These are phyloP conservation scores for Komagataella ulmi DNA, from an alignment of 805 yeast genomes.

Conservation along the genomic window DNA sequence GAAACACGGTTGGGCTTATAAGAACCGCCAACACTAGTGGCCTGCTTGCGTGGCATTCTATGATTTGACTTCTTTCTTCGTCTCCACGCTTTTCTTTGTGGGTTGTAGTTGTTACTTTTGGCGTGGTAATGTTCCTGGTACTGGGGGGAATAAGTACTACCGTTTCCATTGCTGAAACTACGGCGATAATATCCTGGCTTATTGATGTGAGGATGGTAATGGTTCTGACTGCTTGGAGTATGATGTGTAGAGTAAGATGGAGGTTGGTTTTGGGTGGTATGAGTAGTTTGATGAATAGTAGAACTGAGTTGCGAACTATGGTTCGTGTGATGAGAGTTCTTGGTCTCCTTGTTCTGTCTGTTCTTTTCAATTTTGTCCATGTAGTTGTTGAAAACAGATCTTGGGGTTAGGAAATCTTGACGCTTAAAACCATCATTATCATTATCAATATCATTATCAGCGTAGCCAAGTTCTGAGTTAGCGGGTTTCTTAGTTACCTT, in stretches of 20 bases:
- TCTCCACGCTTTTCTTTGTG: conserved; percentile 8
- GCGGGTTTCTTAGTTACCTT: conserved; percentile 4
- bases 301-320: conserved; percentile 4
- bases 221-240: conserved; percentile 5
- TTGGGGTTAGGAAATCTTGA: conserved; percentile 70
- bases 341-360: conserved; percentile 16
- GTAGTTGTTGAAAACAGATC: conserved; percentile 55
- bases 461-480: conserved; percentile 2
- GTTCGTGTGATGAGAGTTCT: conserved; percentile 12
- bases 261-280: neutral
- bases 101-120: conserved; percentile 12
- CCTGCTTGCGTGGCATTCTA: neutral
- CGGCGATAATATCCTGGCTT: neutral
- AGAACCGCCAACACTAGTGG: neutral
- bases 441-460: conserved; percentile 3
- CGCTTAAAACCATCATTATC: conserved; percentile 30
- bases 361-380: conserved; percentile 48
- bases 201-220: conserved; percentile 7
- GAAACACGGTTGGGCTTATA: neutral
- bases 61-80: conserved; percentile 3
- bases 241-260: neutral
- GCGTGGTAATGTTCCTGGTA: conserved; percentile 2
- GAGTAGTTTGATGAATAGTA: neutral
- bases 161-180: conserved; percentile 5
- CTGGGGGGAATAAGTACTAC: conserved; percentile 7